These are phyloP conservation scores for Chlamydomonas sp. DNA, from an alignment of 139 green algal species.

Conservation along the genomic window DNA sequence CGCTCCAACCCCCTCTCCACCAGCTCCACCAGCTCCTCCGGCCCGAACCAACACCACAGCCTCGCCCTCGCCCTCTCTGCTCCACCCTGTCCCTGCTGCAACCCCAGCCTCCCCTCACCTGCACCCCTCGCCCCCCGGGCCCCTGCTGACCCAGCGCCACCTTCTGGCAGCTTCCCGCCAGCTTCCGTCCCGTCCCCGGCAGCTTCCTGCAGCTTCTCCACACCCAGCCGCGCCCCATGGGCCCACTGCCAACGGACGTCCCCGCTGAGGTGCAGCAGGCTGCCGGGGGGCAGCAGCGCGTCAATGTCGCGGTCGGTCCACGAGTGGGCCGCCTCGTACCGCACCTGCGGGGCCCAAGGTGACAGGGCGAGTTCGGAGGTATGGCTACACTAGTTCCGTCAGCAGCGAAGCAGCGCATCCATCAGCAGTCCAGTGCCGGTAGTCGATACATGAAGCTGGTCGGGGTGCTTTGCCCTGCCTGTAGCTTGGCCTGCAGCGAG, in stretches of 20 bases:
- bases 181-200: too few relatives aligned
- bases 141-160: too few relatives aligned
- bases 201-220: not conserved
- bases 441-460: too few relatives aligned
- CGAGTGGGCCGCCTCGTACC: not conserved
- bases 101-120: too few relatives aligned
- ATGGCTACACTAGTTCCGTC: too few relatives aligned
- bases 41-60: conserved; percentile 34
- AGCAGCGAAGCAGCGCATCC: too few relatives aligned
- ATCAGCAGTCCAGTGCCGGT: too few relatives aligned
- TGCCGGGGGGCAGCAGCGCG: conserved; percentile 19
- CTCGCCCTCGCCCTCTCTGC: not conserved
- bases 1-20: conserved; percentile 6
- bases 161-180: too few relatives aligned
- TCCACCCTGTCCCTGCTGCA: not conserved
- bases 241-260: conserved; percentile 38
- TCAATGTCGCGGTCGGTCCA: conserved; percentile 41
- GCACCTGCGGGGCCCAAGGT: not conserved
- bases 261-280: conserved; percentile 27
- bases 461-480: too few relatives aligned
- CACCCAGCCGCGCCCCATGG: conserved; percentile 43
- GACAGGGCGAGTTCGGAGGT: too few relatives aligned
- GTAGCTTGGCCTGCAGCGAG: too few relatives aligned
- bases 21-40: not conserved
- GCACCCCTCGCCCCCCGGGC: not conserved